Percentiles rank a stretch among this genome's conserved stretches.
Evolutionary conservation across 768 basidiomycete species (phyloP).

Genomic region (Pisolithus orientalis): DNA sequence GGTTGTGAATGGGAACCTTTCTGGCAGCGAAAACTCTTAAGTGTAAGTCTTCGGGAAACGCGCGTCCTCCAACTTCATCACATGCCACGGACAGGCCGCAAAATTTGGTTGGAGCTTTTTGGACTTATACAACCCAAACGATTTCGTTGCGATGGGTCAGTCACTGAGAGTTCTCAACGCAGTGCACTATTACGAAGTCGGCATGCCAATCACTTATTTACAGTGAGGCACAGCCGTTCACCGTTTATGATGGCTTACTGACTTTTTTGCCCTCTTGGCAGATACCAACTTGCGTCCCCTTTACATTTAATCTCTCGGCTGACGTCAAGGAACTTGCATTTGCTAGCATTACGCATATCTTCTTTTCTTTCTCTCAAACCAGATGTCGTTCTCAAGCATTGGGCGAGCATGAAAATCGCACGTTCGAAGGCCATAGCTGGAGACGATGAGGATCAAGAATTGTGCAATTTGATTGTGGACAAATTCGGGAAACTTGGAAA

Average conservation of each 20-base stretch:
- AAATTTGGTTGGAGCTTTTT: slow-evolving; percentile 93
- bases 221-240: slow-evolving; percentile 51
- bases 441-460: slow-evolving; percentile 63
- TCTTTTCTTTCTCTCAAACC: slow-evolving; percentile 77
- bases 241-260: background rate
- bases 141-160: slow-evolving; percentile 91
- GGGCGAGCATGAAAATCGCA: slow-evolving; percentile 91
- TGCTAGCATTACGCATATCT: slow-evolving; percentile 88
- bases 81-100: slow-evolving; percentile 58
- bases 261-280: slow-evolving; percentile 24
- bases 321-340: slow-evolving; percentile 81
- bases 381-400: slow-evolving; percentile 86
- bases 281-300: slow-evolving; percentile 79
- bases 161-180: slow-evolving; percentile 92
- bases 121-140: slow-evolving; percentile 86
- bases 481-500: slow-evolving; percentile 84
- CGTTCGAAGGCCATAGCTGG: slow-evolving; percentile 60
- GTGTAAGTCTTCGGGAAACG: slow-evolving; percentile 39
- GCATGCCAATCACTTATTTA: slow-evolving; percentile 86
- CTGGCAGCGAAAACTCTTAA: slow-evolving; percentile 85
- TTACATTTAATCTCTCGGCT: slow-evolving; percentile 76
- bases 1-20: slow-evolving; percentile 85
- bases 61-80: background rate
- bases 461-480: slow-evolving; percentile 79
- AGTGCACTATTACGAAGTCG: slow-evolving; percentile 85